A percentile compares a stretch with the other conserved stretches of the same genome.
Evolutionary conservation across 345 rosid genomes (phyloP).

Genomic region (Populus davidiana): DNA sequence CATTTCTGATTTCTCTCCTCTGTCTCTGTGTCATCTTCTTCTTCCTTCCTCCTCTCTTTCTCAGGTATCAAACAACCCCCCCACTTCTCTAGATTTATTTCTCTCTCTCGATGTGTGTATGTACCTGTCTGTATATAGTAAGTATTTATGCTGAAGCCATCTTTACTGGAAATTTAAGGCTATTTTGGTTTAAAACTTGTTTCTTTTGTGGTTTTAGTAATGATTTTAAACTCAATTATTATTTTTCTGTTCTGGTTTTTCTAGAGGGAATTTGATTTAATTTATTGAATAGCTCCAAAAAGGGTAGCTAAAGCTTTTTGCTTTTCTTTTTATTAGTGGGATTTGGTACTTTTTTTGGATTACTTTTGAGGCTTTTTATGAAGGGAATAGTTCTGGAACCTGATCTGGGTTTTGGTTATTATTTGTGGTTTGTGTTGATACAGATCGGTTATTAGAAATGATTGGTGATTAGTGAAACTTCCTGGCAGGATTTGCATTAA

Average conservation of each 20-base stretch:
- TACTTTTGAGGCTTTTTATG: not conserved
- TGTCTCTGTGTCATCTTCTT: not conserved
- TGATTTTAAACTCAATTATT: not conserved
- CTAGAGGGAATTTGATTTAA: not conserved
- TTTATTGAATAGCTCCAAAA: not conserved
- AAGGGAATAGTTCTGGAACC: not conserved
- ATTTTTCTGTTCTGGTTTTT: not conserved
- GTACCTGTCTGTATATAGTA: not conserved
- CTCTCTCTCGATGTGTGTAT: not conserved
- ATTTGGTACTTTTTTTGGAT: not conserved
- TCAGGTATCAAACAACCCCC: slow-evolving; percentile 17
- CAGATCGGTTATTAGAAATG: slow-evolving; percentile 30
- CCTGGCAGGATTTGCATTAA: slow-evolving; percentile 29
- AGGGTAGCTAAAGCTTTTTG: not conserved
- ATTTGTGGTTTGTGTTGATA: slow-evolving; percentile 6
- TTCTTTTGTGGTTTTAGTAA: not conserved
- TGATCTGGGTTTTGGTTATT: slow-evolving; percentile 17
- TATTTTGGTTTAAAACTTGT: not conserved
- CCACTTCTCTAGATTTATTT: too few relatives aligned
- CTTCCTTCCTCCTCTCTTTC: not conserved
- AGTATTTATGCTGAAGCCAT: not conserved
- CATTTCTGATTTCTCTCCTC: not conserved
- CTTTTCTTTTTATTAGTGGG: not conserved
- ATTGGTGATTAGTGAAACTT: slow-evolving; percentile 11
- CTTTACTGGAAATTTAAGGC: not conserved